Base-by-base conservation (phyloP, 495 filamentous ascomycete genomes). In the Podospora comata region DNA sequence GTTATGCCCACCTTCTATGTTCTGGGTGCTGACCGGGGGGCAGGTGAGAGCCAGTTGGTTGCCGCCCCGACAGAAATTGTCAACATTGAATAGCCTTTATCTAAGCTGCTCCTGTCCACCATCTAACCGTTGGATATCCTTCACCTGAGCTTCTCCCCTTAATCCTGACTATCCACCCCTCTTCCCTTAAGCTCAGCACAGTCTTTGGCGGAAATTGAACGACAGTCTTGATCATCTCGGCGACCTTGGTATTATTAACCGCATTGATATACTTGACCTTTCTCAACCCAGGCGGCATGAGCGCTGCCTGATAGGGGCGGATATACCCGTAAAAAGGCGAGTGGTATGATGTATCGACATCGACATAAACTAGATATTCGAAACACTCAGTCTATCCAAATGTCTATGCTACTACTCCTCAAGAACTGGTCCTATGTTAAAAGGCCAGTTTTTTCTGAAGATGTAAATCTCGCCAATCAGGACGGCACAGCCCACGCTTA, bases 391-490 rank as follows among this genome's bases (percentile, higher is more conserved):
- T 48, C 39, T 48, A 48, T 48, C 39, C 9, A 48, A 16, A 48
- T 48, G 39, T 48, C 39, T 48, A 48, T 9, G 39, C 20, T 23
- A 23, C 39, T 48, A 11, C 39, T 48, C 7, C 7, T 23, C 1
- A 23, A 48, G 39, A 11, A 48, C 39, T 11, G 39, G 13, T 13
- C 2, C 39, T 11, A 48, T 2, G 13, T 48, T 11, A 48, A 48
- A 48, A 48, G 39, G 39, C 9, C 2, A 9, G 13, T 72, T 66
- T 19, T 65, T 57, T 53, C 71, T 66, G 53, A 69, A 73, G 16
- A 88, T 77, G 67, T 87, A 91, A 4, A 91, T 79, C 75, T 90
- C 82, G n/a, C 86, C 87, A 39, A 85, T 74, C 3, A 90, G 79
- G 5, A 88, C 82, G 0, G 79, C 74, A 71, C 84, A 87, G 2